phyloP scores from a whole-genome alignment of 2,329 filamentous ascomycete species.

The Teratosphaeria epicoccoides region DNA sequence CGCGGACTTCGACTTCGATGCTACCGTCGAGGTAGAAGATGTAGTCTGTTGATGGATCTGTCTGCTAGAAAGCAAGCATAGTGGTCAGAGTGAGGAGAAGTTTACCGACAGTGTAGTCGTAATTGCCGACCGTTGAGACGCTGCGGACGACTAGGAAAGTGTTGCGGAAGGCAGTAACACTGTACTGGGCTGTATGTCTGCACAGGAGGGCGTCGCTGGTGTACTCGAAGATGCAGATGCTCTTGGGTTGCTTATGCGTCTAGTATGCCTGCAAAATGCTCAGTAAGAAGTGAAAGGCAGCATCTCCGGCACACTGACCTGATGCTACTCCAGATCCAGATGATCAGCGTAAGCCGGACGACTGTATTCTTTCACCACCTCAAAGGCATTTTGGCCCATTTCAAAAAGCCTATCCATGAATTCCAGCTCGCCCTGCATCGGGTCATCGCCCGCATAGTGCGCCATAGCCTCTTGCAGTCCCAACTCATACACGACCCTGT shows the following conservation, averaged over 20 bases:
- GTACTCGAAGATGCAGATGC: slow-evolving; percentile 48
- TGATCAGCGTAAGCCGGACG: slow-evolving; percentile 45
- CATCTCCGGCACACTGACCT: slow-evolving; percentile 14
- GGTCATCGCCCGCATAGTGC: slow-evolving; percentile 41
- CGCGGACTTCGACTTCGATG: slow-evolving; percentile 42
- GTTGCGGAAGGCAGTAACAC: slow-evolving; percentile 38
- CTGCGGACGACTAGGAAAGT: slow-evolving; percentile 35
- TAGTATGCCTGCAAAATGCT: slow-evolving; percentile 19
- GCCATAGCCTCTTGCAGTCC: slow-evolving; percentile 44
- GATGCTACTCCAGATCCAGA: slow-evolving; percentile 37
- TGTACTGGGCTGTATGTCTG: slow-evolving; percentile 35
- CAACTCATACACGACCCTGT: slow-evolving; percentile 44
- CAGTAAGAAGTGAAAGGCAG: not conserved
- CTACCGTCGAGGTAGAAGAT: slow-evolving; percentile 44
- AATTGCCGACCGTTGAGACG: slow-evolving; percentile 45
- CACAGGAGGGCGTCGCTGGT: slow-evolving; percentile 41
- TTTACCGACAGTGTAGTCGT: slow-evolving; percentile 38
- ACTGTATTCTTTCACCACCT: slow-evolving; percentile 42
- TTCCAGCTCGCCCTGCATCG: slow-evolving; percentile 32
- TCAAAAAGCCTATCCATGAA: not conserved
- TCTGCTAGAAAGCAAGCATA: too few relatives aligned
- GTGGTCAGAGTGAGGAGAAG: not conserved
- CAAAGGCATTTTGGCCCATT: slow-evolving; percentile 29
- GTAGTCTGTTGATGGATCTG: slow-evolving; percentile 32
- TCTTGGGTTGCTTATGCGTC: slow-evolving; percentile 34